These are phyloP conservation scores for Moesziomyces sp. DNA, from an alignment of 1,284 basidiomycete genomes.

Conservation along the genomic window DNA sequence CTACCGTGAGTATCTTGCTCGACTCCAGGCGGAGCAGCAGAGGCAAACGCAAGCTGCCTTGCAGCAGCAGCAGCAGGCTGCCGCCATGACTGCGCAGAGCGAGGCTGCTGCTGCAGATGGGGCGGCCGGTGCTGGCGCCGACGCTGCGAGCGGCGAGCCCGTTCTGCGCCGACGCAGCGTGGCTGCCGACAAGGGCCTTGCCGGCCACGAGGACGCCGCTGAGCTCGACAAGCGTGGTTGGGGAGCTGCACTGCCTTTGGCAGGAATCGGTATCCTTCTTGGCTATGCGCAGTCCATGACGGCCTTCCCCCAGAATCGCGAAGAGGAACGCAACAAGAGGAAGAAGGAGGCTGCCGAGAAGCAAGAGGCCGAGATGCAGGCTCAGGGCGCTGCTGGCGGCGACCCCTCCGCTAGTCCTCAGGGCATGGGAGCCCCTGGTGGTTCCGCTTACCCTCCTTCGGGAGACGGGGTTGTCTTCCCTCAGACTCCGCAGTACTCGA, in stretches of 20 bases:
- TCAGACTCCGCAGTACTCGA: no score
- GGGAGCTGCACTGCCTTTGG: conserved; percentile 1
- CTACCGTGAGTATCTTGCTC: conserved; percentile 10
- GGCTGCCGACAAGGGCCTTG: no score
- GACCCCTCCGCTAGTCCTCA: neutral
- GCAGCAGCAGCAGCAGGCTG: conserved; percentile 8
- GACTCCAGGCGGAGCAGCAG: conserved; percentile 16
- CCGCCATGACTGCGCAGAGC: neutral
- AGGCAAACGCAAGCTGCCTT: no score
- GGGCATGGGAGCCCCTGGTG: no score
- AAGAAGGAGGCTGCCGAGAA: conserved; percentile 16
- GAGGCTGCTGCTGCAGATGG: conserved; percentile 1
- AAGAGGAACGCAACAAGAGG: conserved; percentile 20
- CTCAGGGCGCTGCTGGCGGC: neutral
- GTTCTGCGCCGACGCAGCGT: conserved; percentile 19
- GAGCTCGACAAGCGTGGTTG: conserved; percentile 17
- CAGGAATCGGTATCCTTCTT: neutral
- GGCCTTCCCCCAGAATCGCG: conserved; percentile 22
- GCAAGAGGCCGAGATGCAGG: conserved; percentile 5
- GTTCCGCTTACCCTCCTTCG: no score
- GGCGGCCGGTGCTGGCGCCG: neutral
- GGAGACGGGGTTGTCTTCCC: no score
- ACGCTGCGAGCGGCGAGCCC: conserved; percentile 4
- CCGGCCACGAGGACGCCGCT: neutral
- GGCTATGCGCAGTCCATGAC: conserved; percentile 30